These are phyloP conservation scores for Mycena kentingensis DNA, from an alignment of 768 basidiomycete species.

Conservation along the genomic window DNA sequence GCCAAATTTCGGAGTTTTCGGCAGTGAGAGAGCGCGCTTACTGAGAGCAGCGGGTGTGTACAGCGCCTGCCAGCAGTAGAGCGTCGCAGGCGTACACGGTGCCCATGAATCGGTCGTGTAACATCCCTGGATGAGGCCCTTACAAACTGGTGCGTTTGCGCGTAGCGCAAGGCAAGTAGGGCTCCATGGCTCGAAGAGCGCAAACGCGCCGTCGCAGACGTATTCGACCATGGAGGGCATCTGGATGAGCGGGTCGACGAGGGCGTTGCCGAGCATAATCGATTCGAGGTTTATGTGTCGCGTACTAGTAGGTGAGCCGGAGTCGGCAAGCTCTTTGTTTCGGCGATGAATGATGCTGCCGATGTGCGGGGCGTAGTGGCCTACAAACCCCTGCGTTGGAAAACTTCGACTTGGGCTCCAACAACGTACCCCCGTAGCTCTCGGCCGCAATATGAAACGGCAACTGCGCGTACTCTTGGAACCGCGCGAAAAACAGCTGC, in stretches of 20 bases:
- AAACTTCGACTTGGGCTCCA: not conserved
- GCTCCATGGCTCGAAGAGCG: slow-evolving; percentile 71
- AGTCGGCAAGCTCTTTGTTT: slow-evolving; percentile 63
- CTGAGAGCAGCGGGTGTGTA: slow-evolving; percentile 69
- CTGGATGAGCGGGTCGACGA: slow-evolving; percentile 83
- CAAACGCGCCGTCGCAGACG: slow-evolving; percentile 79
- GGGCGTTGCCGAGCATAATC: slow-evolving; percentile 84
- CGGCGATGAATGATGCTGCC: slow-evolving; percentile 79
- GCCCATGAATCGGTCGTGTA: slow-evolving; percentile 60
- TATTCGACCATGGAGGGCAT: slow-evolving; percentile 81
- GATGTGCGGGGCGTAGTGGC: slow-evolving; percentile 67
- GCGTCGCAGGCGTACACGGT: slow-evolving; percentile 69
- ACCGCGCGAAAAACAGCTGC: slow-evolving; percentile 76
- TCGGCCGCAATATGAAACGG: slow-evolving; percentile 84
- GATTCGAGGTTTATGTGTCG: slow-evolving; percentile 80
- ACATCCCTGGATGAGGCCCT: slow-evolving; percentile 71
- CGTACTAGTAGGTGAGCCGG: slow-evolving; percentile 48
- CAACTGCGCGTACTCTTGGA: slow-evolving; percentile 65
- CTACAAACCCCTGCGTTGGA: not conserved
- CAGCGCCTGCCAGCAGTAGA: slow-evolving; percentile 82
- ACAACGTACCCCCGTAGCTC: slow-evolving; percentile 75
- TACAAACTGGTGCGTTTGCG: slow-evolving; percentile 71
- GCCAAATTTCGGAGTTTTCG: not conserved
- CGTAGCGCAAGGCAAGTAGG: slow-evolving; percentile 66
- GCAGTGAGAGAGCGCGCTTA: slow-evolving; percentile 44